Evolutionary conservation across 306 rosid species (phyloP), one percentile per base, ranked within the genome.

Genomic region (Abrus precatorius): DNA sequence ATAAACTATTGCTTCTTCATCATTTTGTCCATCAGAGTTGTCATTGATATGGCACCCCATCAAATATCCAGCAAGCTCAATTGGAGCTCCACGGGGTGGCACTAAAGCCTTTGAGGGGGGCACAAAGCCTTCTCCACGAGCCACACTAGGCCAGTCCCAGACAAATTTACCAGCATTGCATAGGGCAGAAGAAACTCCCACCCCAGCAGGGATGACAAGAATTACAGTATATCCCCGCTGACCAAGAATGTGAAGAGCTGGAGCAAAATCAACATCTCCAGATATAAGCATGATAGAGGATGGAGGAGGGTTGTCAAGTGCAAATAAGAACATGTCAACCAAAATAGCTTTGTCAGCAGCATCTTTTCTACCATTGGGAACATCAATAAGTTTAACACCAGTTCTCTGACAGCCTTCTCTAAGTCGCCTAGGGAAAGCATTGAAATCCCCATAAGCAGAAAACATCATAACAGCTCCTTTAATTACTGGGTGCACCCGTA

Each of bases 361-460:
- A 85, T 93, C 98, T 83, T 95, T 95, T 85, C 99, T 88, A 83
- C 99, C 99, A 67, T 93, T 95, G 50, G 99, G 99, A 82, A 95
- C 99, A 72, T 95, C 99, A 73, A 92, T 67, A 32, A 95, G 98
- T 75, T 88, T 93, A 52, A 95, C 98, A 71, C 98, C 99, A 34
- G 99, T 95, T 89, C 98, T 90, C 84, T 93, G 99, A 80, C 99
- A 95, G 55, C 99, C 99, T 84, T 90, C 99, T 20, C 99, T 90
- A 49, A 95, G 89, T 28, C 99, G 86, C 83, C 92, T 86, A 33
- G 99, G 94, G 90, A 95, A 95, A 83, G 92, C 85, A 82, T 91
- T 93, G 84, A 95, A 95, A 85, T 95, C 98, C 32, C 99, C 99
- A 81, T 91, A 95, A 3, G 98, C 98, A 74, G 97, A 88, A 86